A percentile compares a stretch with the other conserved stretches of the same genome.
Conservation (phyloP, 306 rosid species). For the Rosa rugosa region DNA sequence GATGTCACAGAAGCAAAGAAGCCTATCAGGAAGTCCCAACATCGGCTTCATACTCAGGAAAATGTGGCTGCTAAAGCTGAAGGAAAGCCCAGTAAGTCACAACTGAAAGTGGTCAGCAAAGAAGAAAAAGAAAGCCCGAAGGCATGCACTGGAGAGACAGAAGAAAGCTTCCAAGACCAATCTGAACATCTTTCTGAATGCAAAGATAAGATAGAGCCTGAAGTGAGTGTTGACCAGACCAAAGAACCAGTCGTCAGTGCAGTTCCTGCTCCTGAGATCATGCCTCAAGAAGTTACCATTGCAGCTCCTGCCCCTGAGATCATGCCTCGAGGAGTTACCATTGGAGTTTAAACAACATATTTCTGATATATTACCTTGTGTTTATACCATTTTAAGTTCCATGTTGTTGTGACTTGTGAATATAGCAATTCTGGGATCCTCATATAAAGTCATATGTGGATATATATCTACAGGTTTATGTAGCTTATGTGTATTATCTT, state of each 20-base stretch:
- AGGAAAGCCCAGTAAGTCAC: constrained; percentile 24
- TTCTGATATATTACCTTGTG: constrained; percentile 11
- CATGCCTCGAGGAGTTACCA: constrained; percentile 59
- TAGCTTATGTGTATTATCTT: constrained; percentile 16
- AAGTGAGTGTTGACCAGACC: constrained; percentile 28
- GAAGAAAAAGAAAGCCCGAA: constrained; percentile 39
- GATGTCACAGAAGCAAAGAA: constrained; percentile 51
- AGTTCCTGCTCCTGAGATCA: constrained; percentile 45
- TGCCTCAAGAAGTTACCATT: constrained; percentile 52
- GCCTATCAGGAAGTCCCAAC: constrained; percentile 48
- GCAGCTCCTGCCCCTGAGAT: constrained; percentile 44
- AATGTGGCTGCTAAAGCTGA: constrained; percentile 35
- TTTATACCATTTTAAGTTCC: constrained; percentile 22
- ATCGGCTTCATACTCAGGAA: constrained; percentile 47
- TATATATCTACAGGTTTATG: constrained; percentile 18
- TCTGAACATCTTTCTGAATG: constrained; percentile 24
- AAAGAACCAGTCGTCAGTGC: constrained; percentile 30
- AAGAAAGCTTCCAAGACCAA: constrained; percentile 36
- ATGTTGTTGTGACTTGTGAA: constrained; percentile 52
- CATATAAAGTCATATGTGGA: constrained; percentile 3
- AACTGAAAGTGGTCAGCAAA: constrained; percentile 28
- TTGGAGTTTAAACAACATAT: constrained; percentile 53
- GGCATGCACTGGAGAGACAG: constrained; percentile 26
- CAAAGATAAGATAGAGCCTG: constrained; percentile 32
- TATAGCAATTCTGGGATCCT: constrained; percentile 25